phyloP scores from a whole-genome alignment of 495 filamentous ascomycete species.

The Trichoderma parareesei region DNA sequence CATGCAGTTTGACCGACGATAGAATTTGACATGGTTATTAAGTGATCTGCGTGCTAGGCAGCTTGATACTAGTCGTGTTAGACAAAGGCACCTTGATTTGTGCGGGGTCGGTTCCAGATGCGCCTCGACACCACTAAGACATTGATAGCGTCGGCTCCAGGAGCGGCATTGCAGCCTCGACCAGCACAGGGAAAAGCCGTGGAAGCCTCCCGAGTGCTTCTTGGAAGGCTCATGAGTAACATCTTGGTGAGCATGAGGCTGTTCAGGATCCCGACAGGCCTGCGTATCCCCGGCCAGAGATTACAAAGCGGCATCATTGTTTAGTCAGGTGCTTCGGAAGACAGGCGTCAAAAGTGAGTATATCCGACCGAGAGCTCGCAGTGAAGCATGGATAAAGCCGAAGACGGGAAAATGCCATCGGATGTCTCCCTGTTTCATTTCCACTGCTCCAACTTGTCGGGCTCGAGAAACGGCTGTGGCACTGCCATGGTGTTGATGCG shows the following conservation, averaged over 20 bases:
- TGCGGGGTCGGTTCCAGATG: constrained; percentile 1
- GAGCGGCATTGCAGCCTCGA: background rate
- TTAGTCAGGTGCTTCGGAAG: background rate
- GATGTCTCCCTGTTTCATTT: background rate
- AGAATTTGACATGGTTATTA: background rate
- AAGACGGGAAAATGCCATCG: background rate
- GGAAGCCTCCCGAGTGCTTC: too few relatives aligned
- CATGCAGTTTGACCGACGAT: background rate
- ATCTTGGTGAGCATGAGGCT: background rate
- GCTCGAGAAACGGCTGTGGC: constrained; percentile 12
- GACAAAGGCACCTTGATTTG: background rate
- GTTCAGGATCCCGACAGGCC: background rate
- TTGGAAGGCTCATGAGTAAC: background rate
- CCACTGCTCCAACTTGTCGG: constrained; percentile 1
- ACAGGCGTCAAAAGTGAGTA: background rate
- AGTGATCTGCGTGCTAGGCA: too few relatives aligned
- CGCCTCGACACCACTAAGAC: background rate
- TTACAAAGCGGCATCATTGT: background rate
- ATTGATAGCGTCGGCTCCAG: background rate
- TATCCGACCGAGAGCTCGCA: background rate
- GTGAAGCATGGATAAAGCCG: background rate
- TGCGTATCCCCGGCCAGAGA: background rate
- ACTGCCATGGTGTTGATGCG: constrained; percentile 2
- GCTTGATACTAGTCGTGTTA: background rate
- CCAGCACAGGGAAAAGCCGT: too few relatives aligned